Base-by-base conservation (phyloP, 2,329 filamentous ascomycete genomes). In the Ophiostoma tasmaniense region DNA sequence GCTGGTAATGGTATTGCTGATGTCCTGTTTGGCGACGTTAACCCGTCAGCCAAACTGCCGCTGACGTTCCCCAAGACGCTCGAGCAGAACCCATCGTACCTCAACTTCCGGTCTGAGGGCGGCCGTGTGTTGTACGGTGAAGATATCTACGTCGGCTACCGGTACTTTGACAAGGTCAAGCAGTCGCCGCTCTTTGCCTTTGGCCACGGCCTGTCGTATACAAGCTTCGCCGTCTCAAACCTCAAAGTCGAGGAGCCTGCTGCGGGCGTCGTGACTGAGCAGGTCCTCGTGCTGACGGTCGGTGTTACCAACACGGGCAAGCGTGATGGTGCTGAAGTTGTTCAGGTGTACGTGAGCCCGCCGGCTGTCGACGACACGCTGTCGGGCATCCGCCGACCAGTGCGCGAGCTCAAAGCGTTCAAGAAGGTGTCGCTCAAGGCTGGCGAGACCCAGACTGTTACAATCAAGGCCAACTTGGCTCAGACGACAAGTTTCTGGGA, bases 191-290 rank as follows among this genome's bases (percentile, higher is more conserved):
- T 90, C 35, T 95, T 93, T 78, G 84, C 89, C 69, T 96, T 96
- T 76, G 91, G 91, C 14, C 88, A 92, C 75, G 92, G 92, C 1
- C 81, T 95, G 1, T 90, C 89, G 20, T 95, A 93, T 78, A 93
- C 90, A 0, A 86, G 80, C 0, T 94, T 94, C 76, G 73, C 76
- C 11, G 76, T 78, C 68, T 80, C 76, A 0, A 75, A 80, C 25
- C 33, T 72, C 25, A 20, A 33, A 4, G 45, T 73, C 14, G 4
- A 35, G 1, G 62, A 39, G 20, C 22, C 13, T 11, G 11, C 13
- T 0, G 68, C 62, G 3, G 42, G 39, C 5, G 80, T 75, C 1
- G 77, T 85, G 22, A 82, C 78, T 1, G 80, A 81, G 0, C 79
- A 76, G 2, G 17, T 35, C 8, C 28, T 68, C 25, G 10, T 22